Percentiles rank a stretch among this genome's conserved stretches.
These are phyloP conservation scores for Lophium mytilinum DNA, from an alignment of 495 filamentous ascomycete species.

Conservation along the genomic window DNA sequence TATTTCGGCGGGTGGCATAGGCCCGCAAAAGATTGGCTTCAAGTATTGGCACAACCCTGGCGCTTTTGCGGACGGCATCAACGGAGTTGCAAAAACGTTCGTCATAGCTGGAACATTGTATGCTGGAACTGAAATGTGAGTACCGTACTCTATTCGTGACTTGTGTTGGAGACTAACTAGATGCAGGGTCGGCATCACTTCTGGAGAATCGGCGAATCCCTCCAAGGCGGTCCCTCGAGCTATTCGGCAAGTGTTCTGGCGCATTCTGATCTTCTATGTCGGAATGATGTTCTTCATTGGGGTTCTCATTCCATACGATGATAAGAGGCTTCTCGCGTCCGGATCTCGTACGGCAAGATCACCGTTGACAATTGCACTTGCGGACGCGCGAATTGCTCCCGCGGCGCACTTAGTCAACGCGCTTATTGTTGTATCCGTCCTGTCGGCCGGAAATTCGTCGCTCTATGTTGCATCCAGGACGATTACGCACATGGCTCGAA, in stretches of 20 bases:
- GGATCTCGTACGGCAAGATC: slow-evolving; percentile 8
- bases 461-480: slow-evolving; percentile 29
- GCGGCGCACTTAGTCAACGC: slow-evolving; percentile 26
- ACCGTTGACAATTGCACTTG: slow-evolving; percentile 29
- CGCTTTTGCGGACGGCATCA: slow-evolving; percentile 58
- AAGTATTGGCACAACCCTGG: slow-evolving; percentile 46
- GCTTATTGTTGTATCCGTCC: slow-evolving; percentile 28
- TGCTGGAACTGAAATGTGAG: slow-evolving; percentile 42
- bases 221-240: slow-evolving; percentile 36
- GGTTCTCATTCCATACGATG: slow-evolving; percentile 21
- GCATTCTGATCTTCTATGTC: slow-evolving; percentile 39
- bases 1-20: slow-evolving; percentile 21
- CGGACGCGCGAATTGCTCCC: slow-evolving; percentile 22
- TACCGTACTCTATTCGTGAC: too few species aligned
- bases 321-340: slow-evolving; percentile 13
- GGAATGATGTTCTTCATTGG: slow-evolving; percentile 26
- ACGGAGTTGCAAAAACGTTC: slow-evolving; percentile 57
- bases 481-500: slow-evolving; percentile 24
- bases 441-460: slow-evolving; percentile 26
- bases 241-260: slow-evolving; percentile 39
- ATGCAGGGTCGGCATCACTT: slow-evolving; percentile 33
- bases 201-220: slow-evolving; percentile 38
- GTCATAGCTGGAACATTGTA: slow-evolving; percentile 60
- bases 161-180: too few species aligned
- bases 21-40: slow-evolving; percentile 36